Conservation (phyloP, 2,329 filamentous ascomycete species). For the Pseudogymnoascus sp. region DNA sequence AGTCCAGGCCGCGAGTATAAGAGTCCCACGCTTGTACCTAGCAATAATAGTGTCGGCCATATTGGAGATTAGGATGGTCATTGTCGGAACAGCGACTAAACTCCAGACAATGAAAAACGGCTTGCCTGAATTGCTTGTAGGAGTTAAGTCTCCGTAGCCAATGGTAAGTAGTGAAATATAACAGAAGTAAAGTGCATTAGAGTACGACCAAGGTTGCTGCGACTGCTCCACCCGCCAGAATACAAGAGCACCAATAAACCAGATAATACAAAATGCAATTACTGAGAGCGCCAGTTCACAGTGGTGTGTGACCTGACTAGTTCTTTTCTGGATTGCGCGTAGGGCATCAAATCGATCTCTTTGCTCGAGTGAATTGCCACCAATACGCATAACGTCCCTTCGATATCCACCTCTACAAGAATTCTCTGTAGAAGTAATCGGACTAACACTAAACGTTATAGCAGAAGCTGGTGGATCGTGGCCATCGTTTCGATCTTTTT, state of each 20-base stretch:
- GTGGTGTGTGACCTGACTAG: slow-evolving; percentile 51
- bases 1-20: slow-evolving; percentile 56
- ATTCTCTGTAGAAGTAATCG: not conserved
- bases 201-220: slow-evolving; percentile 62
- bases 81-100: slow-evolving; percentile 75
- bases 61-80: slow-evolving; percentile 79
- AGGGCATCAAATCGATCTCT: slow-evolving; percentile 58
- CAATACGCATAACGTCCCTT: slow-evolving; percentile 22
- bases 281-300: slow-evolving; percentile 48
- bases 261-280: slow-evolving; percentile 52
- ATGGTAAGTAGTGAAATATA: slow-evolving; percentile 80
- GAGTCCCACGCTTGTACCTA: slow-evolving; percentile 54
- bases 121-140: slow-evolving; percentile 69
- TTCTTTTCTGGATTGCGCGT: slow-evolving; percentile 56
- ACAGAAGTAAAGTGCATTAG: slow-evolving; percentile 76
- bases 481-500: not conserved
- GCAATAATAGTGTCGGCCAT: slow-evolving; percentile 76
- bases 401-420: not conserved
- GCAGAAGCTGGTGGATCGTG: not conserved
- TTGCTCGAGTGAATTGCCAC: slow-evolving; percentile 44
- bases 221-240: slow-evolving; percentile 61
- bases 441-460: not conserved
- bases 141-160: slow-evolving; percentile 76
- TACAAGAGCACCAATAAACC: slow-evolving; percentile 59
- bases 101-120: slow-evolving; percentile 95